Conservation (phyloP, 2,329 filamentous ascomycete genomes). For the Trichoderma koningii region DNA sequence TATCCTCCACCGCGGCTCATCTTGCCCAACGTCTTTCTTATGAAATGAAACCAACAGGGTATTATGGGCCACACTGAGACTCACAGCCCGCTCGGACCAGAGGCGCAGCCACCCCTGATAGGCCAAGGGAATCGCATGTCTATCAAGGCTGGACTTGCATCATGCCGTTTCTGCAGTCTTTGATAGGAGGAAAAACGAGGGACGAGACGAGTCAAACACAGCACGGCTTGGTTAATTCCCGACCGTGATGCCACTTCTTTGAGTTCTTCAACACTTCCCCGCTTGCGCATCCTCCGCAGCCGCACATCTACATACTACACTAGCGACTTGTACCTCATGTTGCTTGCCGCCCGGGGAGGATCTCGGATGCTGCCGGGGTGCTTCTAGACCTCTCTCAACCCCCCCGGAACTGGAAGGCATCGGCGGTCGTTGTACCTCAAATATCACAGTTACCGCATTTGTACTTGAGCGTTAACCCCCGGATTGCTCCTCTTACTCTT, state of each 20-base stretch:
- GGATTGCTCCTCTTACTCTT: background rate
- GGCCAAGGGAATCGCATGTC: slow-evolving; percentile 4
- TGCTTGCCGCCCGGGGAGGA: slow-evolving; percentile 22
- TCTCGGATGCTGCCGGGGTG: slow-evolving; percentile 25
- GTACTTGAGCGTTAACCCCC: background rate
- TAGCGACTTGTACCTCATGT: background rate
- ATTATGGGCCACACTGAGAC: background rate
- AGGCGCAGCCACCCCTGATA: slow-evolving; percentile 9
- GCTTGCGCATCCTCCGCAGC: slow-evolving; percentile 12
- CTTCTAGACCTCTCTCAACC: slow-evolving; percentile 12
- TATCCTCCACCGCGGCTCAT: slow-evolving; percentile 9
- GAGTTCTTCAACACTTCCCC: slow-evolving; percentile 11
- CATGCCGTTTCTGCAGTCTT: background rate
- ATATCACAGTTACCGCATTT: background rate
- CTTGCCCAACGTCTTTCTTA: background rate
- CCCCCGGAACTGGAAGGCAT: background rate
- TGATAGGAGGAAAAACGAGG: slow-evolving; percentile 10
- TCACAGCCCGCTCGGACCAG: slow-evolving; percentile 5
- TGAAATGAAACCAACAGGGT: slow-evolving; percentile 10
- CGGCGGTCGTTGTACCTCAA: background rate
- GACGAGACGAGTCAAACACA: slow-evolving; percentile 2
- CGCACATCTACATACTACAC: slow-evolving; percentile 7
- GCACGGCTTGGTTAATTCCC: background rate
- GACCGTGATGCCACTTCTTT: background rate
- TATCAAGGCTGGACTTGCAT: slow-evolving; percentile 1